Evolutionary conservation across 2,329 filamentous ascomycete species (phyloP).

Genomic region (Laburnicola sp.): DNA sequence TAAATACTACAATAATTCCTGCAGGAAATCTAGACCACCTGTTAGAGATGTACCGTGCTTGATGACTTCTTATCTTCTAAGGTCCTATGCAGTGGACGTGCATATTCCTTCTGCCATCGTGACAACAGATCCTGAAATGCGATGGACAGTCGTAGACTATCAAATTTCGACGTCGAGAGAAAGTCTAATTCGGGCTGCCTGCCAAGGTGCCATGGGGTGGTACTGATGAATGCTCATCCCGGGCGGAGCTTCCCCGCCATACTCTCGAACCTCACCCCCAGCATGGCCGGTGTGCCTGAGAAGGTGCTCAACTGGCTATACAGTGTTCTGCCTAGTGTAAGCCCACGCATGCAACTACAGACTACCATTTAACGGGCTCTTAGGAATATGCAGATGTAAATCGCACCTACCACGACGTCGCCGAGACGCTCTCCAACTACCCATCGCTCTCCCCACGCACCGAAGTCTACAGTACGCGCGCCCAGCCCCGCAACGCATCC

Average conservation of each 20-base stretch:
- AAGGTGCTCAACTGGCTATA: slow-evolving; percentile 95
- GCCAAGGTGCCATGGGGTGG: slow-evolving; percentile 27
- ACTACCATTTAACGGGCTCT: slow-evolving; percentile 1
- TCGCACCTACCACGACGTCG: slow-evolving; percentile 88
- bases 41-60: too few species aligned
- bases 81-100: too few species aligned
- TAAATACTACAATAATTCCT: slow-evolving; percentile 11
- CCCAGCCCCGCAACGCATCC: slow-evolving; percentile 2
- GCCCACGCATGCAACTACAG: background rate
- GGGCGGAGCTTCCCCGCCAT: slow-evolving; percentile 32
- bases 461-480: slow-evolving; percentile 83
- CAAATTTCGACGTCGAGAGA: too few species aligned
- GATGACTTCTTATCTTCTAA: too few species aligned
- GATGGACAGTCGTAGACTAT: too few species aligned
- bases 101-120: too few species aligned
- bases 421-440: slow-evolving; percentile 76
- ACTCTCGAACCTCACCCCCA: slow-evolving; percentile 23
- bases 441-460: slow-evolving; percentile 82
- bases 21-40: background rate
- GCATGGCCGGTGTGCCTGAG: slow-evolving; percentile 73
- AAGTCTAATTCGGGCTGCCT: slow-evolving; percentile 3
- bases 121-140: too few species aligned
- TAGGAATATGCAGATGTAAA: slow-evolving; percentile 94
- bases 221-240: slow-evolving; percentile 7
- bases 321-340: slow-evolving; percentile 70